Evolutionary conservation across 2,329 filamentous ascomycete genomes (phyloP), one percentile per base, ranked within the genome.

Genomic region (Aspergillus thermomutatus): DNA sequence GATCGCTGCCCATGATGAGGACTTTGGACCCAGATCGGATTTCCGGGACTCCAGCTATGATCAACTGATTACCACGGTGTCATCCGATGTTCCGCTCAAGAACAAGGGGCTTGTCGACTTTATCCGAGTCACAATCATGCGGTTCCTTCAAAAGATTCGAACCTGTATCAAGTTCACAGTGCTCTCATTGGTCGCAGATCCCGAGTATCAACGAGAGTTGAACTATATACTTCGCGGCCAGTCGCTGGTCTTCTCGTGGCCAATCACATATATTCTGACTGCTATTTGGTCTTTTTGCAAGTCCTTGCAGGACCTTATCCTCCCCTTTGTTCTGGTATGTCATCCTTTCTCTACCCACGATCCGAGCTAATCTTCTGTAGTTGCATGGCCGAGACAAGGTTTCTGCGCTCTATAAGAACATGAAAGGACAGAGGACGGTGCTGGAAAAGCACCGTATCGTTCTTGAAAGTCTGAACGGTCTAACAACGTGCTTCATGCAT

Each of bases 151-250:
- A 19, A 75, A 72, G 3, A 46, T 78, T 1, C 77, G 77, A 1
- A 68, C 72, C 2, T 70, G 73, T 53, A 67, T 79, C 58, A 83
- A 82, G 53, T 81, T 82, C 61, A 69, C 80, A 28, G 69, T 80
- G 7, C 74, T 82, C 47, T 78, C 80, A 8, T 69, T 80, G 21
- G 75, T 82, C 60, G 80, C 80, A 2, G 80, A 83, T 61, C 75
- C 79, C 0, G 80, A 83, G 60, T 81, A 78, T 57, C 77, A 82
- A 59, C 71, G 79, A 57, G 80, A 83, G 55, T 70, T 82, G 47
- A 72, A 78, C 54, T 77, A 78, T 63, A 74, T 77, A 51, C 71
- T 80, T 51, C 64, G 67, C 46, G 53, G 61, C 23, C 72, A 73
- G 23, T 73, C 73, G n/a, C 60, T 59, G 3, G 48, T 75, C 21